These are phyloP conservation scores for Manihot esculenta DNA, from an alignment of 441 rosid species.

Conservation along the genomic window DNA sequence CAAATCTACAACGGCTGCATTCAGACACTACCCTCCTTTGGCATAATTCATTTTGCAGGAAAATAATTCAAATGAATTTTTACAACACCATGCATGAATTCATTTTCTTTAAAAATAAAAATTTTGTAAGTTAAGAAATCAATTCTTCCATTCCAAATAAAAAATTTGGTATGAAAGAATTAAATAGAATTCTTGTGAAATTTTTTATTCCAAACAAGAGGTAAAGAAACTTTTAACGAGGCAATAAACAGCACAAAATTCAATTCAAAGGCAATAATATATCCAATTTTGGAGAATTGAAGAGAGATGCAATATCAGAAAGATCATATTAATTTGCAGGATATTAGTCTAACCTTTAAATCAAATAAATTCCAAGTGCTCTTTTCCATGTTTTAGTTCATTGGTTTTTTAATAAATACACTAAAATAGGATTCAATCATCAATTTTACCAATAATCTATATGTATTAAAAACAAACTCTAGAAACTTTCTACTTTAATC, in stretches of 20 bases:
- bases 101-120: too few relatives aligned
- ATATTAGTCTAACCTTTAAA: background rate
- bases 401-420: background rate
- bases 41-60: too few relatives aligned
- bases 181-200: too few relatives aligned
- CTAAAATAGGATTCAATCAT: background rate
- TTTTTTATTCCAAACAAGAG: too few relatives aligned
- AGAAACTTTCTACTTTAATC: background rate
- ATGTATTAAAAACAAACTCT: background rate
- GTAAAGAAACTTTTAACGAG: background rate
- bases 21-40: too few relatives aligned
- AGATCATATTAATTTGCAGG: background rate
- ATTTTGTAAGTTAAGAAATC: too few relatives aligned
- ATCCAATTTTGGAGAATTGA: background rate
- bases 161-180: too few relatives aligned
- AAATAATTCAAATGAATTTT: too few relatives aligned
- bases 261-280: background rate
- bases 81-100: too few relatives aligned
- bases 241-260: background rate
- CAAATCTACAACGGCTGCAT: background rate
- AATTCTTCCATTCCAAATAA: too few relatives aligned
- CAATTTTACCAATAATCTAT: background rate
- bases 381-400: background rate
- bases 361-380: background rate
- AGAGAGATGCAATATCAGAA: background rate